phyloP scores from a whole-genome alignment of 2,329 filamentous ascomycete species.

The Pseudocercospora fuligena region DNA sequence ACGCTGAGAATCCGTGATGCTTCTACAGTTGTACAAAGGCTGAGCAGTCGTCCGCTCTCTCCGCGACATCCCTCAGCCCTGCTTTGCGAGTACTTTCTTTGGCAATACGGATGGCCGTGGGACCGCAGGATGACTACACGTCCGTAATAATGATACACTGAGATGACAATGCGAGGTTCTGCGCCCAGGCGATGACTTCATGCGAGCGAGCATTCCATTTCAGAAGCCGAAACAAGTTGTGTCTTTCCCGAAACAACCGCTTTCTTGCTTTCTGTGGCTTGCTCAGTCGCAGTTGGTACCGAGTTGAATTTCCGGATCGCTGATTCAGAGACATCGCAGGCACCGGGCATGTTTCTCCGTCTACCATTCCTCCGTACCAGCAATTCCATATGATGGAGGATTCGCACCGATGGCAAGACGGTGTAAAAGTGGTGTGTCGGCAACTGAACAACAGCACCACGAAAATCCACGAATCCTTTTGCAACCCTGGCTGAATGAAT shows the following conservation, averaged over 20 bases:
- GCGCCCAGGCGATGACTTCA: constrained; percentile 3
- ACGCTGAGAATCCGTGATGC: not conserved
- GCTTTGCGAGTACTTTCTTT: not conserved
- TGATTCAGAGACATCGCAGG: not conserved
- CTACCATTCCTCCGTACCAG: constrained; percentile 1
- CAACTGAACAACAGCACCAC: constrained; percentile 3
- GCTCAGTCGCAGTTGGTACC: not conserved
- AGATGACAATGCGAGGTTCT: not conserved
- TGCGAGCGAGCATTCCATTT: not conserved
- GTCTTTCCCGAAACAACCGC: constrained; percentile 8
- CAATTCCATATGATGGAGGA: not conserved
- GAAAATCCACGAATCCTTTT: not conserved
- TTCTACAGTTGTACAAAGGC: constrained; percentile 2
- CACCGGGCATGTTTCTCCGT: not conserved
- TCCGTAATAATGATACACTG: not conserved
- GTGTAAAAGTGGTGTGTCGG: constrained; percentile 2
- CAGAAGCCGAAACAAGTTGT: constrained; percentile 1
- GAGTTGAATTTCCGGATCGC: not conserved
- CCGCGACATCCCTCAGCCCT: constrained; percentile 2
- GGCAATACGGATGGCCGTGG: constrained; percentile 1
- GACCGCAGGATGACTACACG: constrained; percentile 3
- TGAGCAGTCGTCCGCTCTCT: constrained; percentile 1
- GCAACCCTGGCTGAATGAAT: not conserved
- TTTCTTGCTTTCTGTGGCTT: not conserved
- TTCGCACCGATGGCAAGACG: not conserved